Evolutionary conservation across 805 yeast genomes (phyloP).

Genomic region (Torulaspora quercuum): DNA sequence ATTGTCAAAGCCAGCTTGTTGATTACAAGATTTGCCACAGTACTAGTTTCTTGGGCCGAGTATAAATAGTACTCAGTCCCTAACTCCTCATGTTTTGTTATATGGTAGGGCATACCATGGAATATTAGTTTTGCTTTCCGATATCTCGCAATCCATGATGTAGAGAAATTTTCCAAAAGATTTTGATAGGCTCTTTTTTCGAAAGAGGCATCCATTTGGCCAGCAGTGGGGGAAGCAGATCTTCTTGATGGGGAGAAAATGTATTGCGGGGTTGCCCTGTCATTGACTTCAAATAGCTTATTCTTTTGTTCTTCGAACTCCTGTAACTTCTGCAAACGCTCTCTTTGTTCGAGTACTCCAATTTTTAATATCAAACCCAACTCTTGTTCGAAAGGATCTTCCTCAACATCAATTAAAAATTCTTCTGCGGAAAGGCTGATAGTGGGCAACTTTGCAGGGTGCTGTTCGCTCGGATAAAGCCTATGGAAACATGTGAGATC

Average conservation of each 20-base stretch:
- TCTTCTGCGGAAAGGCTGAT: constrained; percentile 42
- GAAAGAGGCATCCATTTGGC: background rate
- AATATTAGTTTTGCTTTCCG: constrained; percentile 33
- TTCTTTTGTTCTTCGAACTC: constrained; percentile 26
- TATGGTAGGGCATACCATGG: constrained; percentile 30
- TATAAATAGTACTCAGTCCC: constrained; percentile 22
- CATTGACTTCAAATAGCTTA: background rate
- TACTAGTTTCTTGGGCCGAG: constrained; percentile 26
- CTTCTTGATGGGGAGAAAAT: constrained; percentile 4
- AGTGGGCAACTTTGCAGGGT: constrained; percentile 39
- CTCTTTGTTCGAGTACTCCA: constrained; percentile 55
- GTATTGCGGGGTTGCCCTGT: background rate
- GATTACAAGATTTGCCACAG: constrained; percentile 29
- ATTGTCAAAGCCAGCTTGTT: constrained; percentile 27
- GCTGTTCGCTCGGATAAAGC: constrained; percentile 28
- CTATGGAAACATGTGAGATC: constrained; percentile 31
- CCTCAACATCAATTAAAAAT: constrained; percentile 51
- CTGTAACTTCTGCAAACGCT: constrained; percentile 42
- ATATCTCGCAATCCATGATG: constrained; percentile 40
- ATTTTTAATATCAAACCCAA: constrained; percentile 54
- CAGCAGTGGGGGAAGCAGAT: constrained; percentile 4
- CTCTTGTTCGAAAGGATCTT: constrained; percentile 64
- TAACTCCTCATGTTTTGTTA: constrained; percentile 19
- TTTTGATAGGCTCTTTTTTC: constrained; percentile 14
- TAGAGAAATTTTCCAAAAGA: constrained; percentile 38